Base-by-base conservation (phyloP, 208 protist genomes). In the Balamuthia mandrillaris region DNA sequence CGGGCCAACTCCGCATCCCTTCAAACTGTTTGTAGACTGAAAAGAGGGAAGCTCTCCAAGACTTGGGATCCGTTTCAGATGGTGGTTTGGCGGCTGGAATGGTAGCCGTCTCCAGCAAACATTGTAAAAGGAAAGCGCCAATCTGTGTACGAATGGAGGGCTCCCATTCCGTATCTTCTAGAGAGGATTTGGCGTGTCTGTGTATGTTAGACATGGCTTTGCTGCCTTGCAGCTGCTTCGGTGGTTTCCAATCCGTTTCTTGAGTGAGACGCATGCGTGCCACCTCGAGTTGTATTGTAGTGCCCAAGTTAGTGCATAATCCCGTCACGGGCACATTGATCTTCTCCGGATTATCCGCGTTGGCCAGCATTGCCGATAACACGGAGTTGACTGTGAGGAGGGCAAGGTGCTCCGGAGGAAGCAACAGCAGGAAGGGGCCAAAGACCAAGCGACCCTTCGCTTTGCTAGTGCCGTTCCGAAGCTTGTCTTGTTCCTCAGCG, bases 381-480 rank as follows among this genome's bases (percentile, higher is more conserved):
- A 47, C 42, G 44, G 84, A 74, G 60, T 88, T 56, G 45, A 88
- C 47, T 45, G 85, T 78, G 52, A 88, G 84, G 3, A 85, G 49
- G 0, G 85, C 74, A 18, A 88, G 54, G 33, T 88, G 84, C 21
- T 84, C 79, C 27, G 85, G 47, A 14, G 72, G 61, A 10, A 88
- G 27, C 9, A 35, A 52, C 7, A 58, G 41, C 35, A 85, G 60
- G 63, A 63, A 72, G 61, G 79, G 39, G 35, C 18, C 44, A 24
- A 49, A n/a, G 3, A 58, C 33, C 12, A 37, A 44, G 1, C 45
- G 27, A 6, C 56, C 29, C 0, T 33, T 29, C 33, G 49, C 33
- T 21, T 61, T 24, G 29, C 18, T 35, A 7, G 29, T 60, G n/a
- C 68, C 68, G 58, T 70, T 21, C 7, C 54, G 66, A 33, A 44